Base-by-base conservation (phyloP, 73 alveolate genomes). In the Strombidium stylifer region DNA sequence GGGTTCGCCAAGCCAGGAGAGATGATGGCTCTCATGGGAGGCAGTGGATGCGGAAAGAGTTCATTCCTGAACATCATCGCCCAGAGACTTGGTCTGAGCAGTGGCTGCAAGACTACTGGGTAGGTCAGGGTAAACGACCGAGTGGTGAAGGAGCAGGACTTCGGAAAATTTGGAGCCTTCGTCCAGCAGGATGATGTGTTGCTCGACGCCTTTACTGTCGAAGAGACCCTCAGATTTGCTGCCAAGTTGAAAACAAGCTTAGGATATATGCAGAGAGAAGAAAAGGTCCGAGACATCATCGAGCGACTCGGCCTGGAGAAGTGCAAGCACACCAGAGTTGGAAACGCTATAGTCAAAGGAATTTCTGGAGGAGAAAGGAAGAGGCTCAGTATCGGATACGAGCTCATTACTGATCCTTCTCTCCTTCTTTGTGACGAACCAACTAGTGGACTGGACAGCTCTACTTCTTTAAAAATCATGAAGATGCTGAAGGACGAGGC, bases 321-420 rank as follows among this genome's bases (percentile, higher is more conserved):
- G 14, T 49, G 72, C 58, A 55, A 19, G 24, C 36, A 65, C 24
- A 65, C 74, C 19, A 49, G 16, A 6, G 15, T 49, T 12, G 95
- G 95, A 23, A 81, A 75, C 26, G 32, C 49, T 28, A 50, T 74
- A 19, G 19, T 59, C 25, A 80, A 80, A 44, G 95, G 95, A 11
- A 46, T 85, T 12, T 71, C 89, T 5, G 95, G 95, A 18, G 95
- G 95, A 26, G 90, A 85, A 37, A 70, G 81, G 40, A 85, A 81
- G 47, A 58, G 95, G 42, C 30, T 67, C 30, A 67, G 91, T 1
- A 81, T 85, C 16, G 91, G 82, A 6, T 42, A 34, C 28, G 90
- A 84, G 42, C 21, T 84, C 31, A 47, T 78, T 27, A 55, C 86
- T 14, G 69, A 67, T 58, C 93, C 93, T 4, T 11, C 31, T 1